A percentile compares a stretch with the other conserved stretches of the same genome.
Conservation (phyloP, 2,329 filamentous ascomycete genomes). For the Endothia cerciana region DNA sequence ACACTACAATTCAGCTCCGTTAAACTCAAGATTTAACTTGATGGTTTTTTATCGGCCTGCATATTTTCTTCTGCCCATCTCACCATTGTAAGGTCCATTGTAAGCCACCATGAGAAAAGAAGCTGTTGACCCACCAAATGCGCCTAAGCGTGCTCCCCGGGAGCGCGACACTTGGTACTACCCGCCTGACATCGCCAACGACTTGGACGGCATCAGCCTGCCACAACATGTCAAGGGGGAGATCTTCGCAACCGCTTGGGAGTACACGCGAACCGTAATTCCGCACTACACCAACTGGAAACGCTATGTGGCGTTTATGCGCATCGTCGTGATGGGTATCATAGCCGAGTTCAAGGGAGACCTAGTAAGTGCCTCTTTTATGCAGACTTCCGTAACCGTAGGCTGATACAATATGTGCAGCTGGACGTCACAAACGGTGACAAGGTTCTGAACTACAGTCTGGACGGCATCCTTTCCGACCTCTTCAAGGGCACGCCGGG, state of each 20-base stretch:
- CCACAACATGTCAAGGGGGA: slow-evolving; percentile 28
- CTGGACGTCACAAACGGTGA: slow-evolving; percentile 11
- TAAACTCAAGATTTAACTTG: too few species aligned
- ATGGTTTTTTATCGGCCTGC: too few species aligned
- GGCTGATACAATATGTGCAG: neutral
- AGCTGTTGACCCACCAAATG: neutral
- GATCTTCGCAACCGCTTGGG: slow-evolving; percentile 32
- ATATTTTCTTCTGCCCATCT: neutral
- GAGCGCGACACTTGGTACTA: slow-evolving; percentile 25
- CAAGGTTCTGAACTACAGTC: slow-evolving; percentile 30
- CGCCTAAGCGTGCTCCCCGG: neutral
- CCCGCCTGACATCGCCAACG: slow-evolving; percentile 25
- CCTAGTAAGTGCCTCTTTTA: slow-evolving; percentile 27
- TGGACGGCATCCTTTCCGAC: slow-evolving; percentile 27
- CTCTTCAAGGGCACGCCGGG: slow-evolving; percentile 30
- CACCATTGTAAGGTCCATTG: neutral
- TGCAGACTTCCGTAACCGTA: neutral
- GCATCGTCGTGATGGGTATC: slow-evolving; percentile 32
- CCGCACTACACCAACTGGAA: slow-evolving; percentile 34
- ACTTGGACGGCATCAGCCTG: slow-evolving; percentile 21
- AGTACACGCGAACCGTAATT: slow-evolving; percentile 35
- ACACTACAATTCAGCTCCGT: neutral
- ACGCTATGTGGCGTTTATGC: slow-evolving; percentile 33
- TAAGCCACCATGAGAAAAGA: neutral
- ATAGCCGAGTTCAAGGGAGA: slow-evolving; percentile 33